Conservation (phyloP, 2,329 filamentous ascomycete species). For the Colletotrichum truncatum region DNA sequence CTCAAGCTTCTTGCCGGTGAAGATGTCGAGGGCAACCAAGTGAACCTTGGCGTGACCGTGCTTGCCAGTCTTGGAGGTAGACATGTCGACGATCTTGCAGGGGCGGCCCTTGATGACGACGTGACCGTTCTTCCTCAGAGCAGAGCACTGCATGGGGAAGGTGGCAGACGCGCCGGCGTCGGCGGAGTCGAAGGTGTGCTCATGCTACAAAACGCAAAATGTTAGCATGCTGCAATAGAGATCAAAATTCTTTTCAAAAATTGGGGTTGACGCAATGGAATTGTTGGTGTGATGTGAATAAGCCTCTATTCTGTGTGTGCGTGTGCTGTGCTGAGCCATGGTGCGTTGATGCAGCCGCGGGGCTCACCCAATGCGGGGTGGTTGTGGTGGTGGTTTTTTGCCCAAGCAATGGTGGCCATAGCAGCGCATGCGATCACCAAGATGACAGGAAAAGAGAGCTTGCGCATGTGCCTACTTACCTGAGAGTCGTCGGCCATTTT, state of each 20-base stretch:
- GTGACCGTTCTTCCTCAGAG: slow-evolving; percentile 98
- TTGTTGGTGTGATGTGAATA: slow-evolving; percentile 4
- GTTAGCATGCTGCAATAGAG: neutral
- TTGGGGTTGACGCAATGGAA: neutral
- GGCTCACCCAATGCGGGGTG: slow-evolving; percentile 56
- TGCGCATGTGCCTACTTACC: slow-evolving; percentile 51
- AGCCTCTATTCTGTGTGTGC: neutral
- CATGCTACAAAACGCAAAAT: slow-evolving; percentile 60
- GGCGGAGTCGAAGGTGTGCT: slow-evolving; percentile 85
- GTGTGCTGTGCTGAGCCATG: slow-evolving; percentile 23
- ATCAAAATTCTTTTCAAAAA: too few relatives aligned
- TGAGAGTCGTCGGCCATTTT: slow-evolving; percentile 66
- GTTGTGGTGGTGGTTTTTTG: slow-evolving; percentile 35
- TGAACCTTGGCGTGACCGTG: slow-evolving; percentile 99
- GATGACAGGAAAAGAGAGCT: slow-evolving; percentile 25
- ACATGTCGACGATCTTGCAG: slow-evolving; percentile 99
- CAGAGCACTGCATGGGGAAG: slow-evolving; percentile 99
- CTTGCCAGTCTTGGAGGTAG: slow-evolving; percentile 99
- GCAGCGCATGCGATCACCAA: slow-evolving; percentile 37
- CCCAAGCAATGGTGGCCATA: slow-evolving; percentile 32
- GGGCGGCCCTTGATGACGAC: slow-evolving; percentile 98
- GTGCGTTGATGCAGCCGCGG: slow-evolving; percentile 29
- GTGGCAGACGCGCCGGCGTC: slow-evolving; percentile 96
- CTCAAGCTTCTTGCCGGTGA: slow-evolving; percentile 99
- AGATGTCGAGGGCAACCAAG: slow-evolving; percentile 97